These are phyloP conservation scores for Allantophomopsis lycopodina DNA, from an alignment of 2,329 filamentous ascomycete species.

Conservation along the genomic window DNA sequence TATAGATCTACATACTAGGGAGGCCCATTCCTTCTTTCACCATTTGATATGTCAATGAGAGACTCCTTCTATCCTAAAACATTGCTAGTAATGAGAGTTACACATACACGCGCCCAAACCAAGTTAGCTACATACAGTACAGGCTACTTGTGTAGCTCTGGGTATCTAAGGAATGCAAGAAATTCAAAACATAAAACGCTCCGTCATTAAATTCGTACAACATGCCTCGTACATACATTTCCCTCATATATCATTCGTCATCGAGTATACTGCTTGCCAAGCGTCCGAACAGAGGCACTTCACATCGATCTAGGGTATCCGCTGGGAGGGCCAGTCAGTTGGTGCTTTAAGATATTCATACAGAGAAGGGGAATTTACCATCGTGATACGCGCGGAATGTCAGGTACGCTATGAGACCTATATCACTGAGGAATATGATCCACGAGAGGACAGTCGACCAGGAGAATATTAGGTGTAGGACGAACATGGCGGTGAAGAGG, in stretches of 20 bases:
- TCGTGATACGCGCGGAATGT: conserved; percentile 73
- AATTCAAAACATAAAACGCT: no score
- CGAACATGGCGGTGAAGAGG: conserved; percentile 60
- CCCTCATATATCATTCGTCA: conserved; percentile 41
- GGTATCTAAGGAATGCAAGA: no score
- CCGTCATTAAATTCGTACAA: no score
- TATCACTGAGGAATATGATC: conserved; percentile 64
- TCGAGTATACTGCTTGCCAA: conserved; percentile 84
- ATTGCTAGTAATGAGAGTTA: no score
- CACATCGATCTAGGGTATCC: conserved; percentile 40
- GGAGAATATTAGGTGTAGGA: conserved; percentile 74
- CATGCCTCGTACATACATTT: no score
- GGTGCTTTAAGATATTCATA: background rate
- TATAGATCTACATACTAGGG: no score
- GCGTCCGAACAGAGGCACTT: conserved; percentile 75
- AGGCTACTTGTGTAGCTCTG: no score
- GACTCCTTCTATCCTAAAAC: no score
- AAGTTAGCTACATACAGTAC: no score
- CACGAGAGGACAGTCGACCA: conserved; percentile 79
- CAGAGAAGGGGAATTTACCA: conserved; percentile 26
- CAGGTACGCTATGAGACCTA: conserved; percentile 64
- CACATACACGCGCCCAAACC: no score
- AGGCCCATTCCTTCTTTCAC: no score
- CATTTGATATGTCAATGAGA: no score
- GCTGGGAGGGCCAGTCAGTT: conserved; percentile 23